Percentiles rank a stretch among this genome's conserved stretches.
These are phyloP conservation scores for Podaxis sp. DNA, from an alignment of 768 basidiomycete species.

Conservation along the genomic window DNA sequence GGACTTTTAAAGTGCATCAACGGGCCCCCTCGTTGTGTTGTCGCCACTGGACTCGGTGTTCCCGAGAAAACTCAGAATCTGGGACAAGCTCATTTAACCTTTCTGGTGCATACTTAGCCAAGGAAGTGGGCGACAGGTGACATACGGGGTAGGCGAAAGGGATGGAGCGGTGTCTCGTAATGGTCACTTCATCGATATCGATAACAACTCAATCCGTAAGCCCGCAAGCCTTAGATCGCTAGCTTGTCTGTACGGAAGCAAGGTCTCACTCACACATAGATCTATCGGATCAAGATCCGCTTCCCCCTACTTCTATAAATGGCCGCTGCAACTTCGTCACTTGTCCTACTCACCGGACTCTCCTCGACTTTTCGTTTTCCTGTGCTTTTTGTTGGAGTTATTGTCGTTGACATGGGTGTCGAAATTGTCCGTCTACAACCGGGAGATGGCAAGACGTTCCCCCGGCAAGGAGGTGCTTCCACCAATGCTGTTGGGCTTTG, in stretches of 20 bases:
- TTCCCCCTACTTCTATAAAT: constrained; percentile 53
- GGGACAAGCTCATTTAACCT: constrained; percentile 9
- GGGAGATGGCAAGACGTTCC: constrained; percentile 66
- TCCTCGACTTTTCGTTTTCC: constrained; percentile 14
- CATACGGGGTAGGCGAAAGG: constrained; percentile 14
- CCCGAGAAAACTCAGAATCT: constrained; percentile 8
- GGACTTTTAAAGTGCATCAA: constrained; percentile 6
- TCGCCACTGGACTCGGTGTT: background rate
- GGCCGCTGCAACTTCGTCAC: constrained; percentile 31
- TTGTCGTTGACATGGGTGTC: constrained; percentile 55
- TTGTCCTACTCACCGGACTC: constrained; percentile 23
- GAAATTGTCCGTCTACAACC: constrained; percentile 52
- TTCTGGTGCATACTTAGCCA: constrained; percentile 5
- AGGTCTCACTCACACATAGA: constrained; percentile 24
- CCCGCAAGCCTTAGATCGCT: constrained; percentile 6
- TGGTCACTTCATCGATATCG: constrained; percentile 26
- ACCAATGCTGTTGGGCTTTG: constrained; percentile 7
- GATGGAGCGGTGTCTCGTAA: constrained; percentile 17
- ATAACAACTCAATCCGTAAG: constrained; percentile 21
- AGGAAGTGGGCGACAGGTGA: constrained; percentile 10
- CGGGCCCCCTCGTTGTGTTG: constrained; percentile 11
- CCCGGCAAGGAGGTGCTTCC: constrained; percentile 62
- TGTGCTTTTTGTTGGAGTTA: background rate
- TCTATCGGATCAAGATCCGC: constrained; percentile 76
- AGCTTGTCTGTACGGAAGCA: constrained; percentile 3